phyloP scores from a whole-genome alignment of 2,329 filamentous ascomycete species.

The Conoideocrella luteorostrata region DNA sequence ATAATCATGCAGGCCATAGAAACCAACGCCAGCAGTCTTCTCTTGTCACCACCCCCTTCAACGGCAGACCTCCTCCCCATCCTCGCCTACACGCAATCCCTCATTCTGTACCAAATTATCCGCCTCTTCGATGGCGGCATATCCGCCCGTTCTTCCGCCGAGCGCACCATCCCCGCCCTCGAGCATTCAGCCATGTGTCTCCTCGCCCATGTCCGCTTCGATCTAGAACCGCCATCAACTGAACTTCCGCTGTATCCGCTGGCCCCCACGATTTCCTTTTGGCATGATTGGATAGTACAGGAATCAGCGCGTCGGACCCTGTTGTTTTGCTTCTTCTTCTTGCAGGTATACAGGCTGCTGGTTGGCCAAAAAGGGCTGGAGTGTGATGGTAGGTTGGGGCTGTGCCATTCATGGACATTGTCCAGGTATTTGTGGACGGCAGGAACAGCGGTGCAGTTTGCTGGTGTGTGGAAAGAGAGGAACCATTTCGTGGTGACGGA shows the following conservation, averaged over 20 bases:
- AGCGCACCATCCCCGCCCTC: conserved; percentile 24
- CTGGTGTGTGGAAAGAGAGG: conserved; percentile 28
- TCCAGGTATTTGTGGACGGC: conserved; percentile 33
- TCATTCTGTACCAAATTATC: conserved; percentile 44
- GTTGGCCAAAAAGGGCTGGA: conserved; percentile 16
- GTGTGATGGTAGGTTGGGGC: conserved; percentile 23
- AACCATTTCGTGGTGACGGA: conserved; percentile 29
- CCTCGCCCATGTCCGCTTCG: conserved; percentile 25
- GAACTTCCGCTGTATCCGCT: conserved; percentile 28
- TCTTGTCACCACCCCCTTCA: conserved; percentile 26
- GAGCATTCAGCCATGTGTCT: conserved; percentile 28
- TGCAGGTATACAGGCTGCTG: conserved; percentile 30
- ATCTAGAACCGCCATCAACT: conserved; percentile 12
- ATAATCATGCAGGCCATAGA: conserved; percentile 44
- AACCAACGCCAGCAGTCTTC: conserved; percentile 35
- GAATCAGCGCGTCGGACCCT: conserved; percentile 48
- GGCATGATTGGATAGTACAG: conserved; percentile 45
- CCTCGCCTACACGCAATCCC: conserved; percentile 39
- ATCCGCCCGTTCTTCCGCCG: conserved; percentile 31
- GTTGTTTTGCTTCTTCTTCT: conserved; percentile 40
- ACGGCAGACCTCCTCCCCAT: conserved; percentile 18
- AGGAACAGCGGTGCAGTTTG: conserved; percentile 28
- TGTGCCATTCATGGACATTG: conserved; percentile 32
- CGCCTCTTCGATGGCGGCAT: conserved; percentile 45
- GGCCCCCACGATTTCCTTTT: conserved; percentile 36